These are phyloP conservation scores for Peterozyma xylosa DNA, from an alignment of 805 yeast species.

Conservation along the genomic window DNA sequence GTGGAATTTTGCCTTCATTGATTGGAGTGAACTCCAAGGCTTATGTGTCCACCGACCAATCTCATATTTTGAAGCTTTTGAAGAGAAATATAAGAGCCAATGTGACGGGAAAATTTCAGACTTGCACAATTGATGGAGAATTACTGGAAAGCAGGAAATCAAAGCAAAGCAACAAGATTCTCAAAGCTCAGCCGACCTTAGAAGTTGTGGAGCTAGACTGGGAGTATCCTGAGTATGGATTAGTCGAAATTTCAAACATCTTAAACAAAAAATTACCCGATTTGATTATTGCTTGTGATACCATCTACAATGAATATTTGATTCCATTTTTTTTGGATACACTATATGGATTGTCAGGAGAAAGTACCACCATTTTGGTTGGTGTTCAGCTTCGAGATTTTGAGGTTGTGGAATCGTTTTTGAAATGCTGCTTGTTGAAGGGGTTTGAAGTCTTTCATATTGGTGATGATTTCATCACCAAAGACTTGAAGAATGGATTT, in stretches of 20 bases:
- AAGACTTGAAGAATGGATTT: neutral
- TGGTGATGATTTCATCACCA: conserved; percentile 13
- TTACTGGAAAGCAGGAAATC: neutral
- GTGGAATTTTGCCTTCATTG: conserved; percentile 40
- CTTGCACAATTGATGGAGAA: conserved; percentile 14
- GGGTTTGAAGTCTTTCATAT: conserved; percentile 28
- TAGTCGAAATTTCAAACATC: conserved; percentile 8
- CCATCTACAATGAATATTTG: conserved; percentile 56
- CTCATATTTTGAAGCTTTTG: conserved; percentile 42
- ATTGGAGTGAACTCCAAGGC: conserved; percentile 24
- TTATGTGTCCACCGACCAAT: conserved; percentile 55
- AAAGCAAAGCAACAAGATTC: conserved; percentile 1
- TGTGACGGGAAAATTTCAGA: conserved; percentile 12
- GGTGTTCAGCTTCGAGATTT: conserved; percentile 50
- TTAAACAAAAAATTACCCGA: conserved; percentile 25
- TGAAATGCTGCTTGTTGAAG: conserved; percentile 21
- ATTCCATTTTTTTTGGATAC: conserved; percentile 42
- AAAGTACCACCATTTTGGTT: conserved; percentile 27
- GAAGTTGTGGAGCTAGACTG: conserved; percentile 54
- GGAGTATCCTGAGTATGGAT: conserved; percentile 39
- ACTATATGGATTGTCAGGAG: conserved; percentile 25
- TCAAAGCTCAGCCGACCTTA: conserved; percentile 14
- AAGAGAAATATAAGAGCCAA: conserved; percentile 37
- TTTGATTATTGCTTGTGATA: conserved; percentile 53
- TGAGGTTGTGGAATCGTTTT: conserved; percentile 38